Percentiles rank a stretch among this genome's conserved stretches.
phyloP scores from a whole-genome alignment of 2,329 filamentous ascomycete species.

The Coccinonectria pachysandricola region DNA sequence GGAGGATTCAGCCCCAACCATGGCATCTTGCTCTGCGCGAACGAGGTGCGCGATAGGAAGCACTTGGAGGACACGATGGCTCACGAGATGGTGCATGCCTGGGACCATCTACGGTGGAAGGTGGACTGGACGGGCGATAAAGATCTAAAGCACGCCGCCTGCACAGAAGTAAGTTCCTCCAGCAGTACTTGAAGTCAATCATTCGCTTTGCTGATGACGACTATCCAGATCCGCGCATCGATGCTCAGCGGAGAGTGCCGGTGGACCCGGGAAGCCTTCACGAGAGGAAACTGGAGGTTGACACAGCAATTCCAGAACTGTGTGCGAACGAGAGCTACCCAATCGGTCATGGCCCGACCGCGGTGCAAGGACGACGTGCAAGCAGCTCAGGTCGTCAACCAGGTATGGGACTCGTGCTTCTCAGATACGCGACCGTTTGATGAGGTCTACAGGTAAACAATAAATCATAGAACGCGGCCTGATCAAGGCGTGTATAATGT shows the following conservation, averaged over 20 bases:
- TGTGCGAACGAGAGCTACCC: conserved; percentile 68
- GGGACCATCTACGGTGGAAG: conserved; percentile 86
- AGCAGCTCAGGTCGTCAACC: conserved; percentile 79
- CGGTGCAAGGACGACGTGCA: conserved; percentile 77
- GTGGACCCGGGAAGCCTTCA: conserved; percentile 78
- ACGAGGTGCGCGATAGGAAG: conserved; percentile 68
- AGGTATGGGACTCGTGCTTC: conserved; percentile 99
- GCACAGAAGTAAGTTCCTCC: conserved; percentile 61
- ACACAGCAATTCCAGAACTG: conserved; percentile 93
- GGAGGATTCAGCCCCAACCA: conserved; percentile 82
- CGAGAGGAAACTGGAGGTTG: conserved; percentile 73
- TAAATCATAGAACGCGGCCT: no score
- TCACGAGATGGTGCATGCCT: conserved; percentile 97
- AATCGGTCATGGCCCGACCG: conserved; percentile 69
- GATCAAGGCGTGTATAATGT: no score
- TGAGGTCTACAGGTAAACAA: conserved; percentile 71
- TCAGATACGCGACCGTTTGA: conserved; percentile 90
- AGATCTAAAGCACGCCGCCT: conserved; percentile 80
- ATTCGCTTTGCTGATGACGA: no score
- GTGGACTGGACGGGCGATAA: conserved; percentile 65
- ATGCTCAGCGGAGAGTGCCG: conserved; percentile 91
- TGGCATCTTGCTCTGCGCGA: conserved; percentile 87
- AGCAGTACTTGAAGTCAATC: conserved; percentile 1
- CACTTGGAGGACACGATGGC: conserved; percentile 90
- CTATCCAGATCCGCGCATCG: conserved; percentile 69